Base-by-base conservation (phyloP, 371 early-diverging fungal genomes). In the Batrachochytrium dendrobatidis region DNA sequence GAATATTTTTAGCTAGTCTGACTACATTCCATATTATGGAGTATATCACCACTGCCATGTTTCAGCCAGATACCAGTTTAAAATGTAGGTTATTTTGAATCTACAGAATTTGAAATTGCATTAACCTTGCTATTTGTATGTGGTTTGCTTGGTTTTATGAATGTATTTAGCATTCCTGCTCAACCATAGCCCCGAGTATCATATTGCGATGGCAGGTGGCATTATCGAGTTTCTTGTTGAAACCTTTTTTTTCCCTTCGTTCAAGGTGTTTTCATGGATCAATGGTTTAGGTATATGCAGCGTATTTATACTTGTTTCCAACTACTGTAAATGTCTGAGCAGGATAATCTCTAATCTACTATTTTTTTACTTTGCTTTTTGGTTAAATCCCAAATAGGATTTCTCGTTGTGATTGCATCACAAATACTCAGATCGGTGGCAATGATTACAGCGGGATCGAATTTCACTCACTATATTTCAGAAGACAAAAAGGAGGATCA, bases 391-490 rank as follows among this genome's bases (percentile, higher is more conserved):
- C 25, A 8, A 20, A 43, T 1, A 80, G 89, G 86, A 0, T 58
- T 89, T 0, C 8, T 79, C 10, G 43, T 86, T 18, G 68, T 87
- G 8, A 56, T 85, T 25, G 46, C 82, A 1, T 84, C 86, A 5
- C 92, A 92, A 66, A 25, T 58, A 1, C 79, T 83, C 32, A 79
- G 92, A 18, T 83, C 87, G 10, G 58, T 76, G 12, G 91, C 90
- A 53, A 89, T 90, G 90, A 72, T 86, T 55, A 86, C 86, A 12
- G 89, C 89, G 10, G 81, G 83, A 54, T 74, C 78, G 25, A 91
- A 89, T 67, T 92, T 92, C 66, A 81, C 83, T 1, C 92, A 92
- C 60, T 73, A 81, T 49, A 83, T 92, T 46, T 82, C 76, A 25
- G 80, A 79, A 51, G 61, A 71, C 31, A 87, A 87, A 65, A 79